Evolutionary conservation across 768 basidiomycete species (phyloP).

Genomic region (Rhodosporidiobolus sp.): DNA sequence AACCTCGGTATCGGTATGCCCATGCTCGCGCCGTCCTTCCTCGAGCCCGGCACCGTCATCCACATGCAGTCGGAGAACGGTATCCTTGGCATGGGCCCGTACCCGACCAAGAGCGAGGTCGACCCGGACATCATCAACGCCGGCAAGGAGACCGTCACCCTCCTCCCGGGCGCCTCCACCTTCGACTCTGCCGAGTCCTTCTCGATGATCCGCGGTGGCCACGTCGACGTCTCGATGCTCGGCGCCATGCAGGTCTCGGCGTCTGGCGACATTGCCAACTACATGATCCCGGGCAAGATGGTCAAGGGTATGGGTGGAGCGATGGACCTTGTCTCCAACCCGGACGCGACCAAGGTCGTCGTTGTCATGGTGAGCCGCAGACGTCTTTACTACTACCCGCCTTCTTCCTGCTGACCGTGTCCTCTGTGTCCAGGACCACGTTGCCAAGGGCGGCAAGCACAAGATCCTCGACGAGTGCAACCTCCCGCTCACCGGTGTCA

Average conservation of each 20-base stretch:
- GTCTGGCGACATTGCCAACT: slow-evolving; percentile 88
- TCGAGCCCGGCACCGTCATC: slow-evolving; percentile 49
- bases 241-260: slow-evolving; percentile 95
- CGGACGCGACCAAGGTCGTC: slow-evolving; percentile 74
- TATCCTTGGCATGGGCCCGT: slow-evolving; percentile 52
- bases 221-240: slow-evolving; percentile 87
- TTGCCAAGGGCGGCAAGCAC: slow-evolving; percentile 79
- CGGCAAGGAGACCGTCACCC: slow-evolving; percentile 89
- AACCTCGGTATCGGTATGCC: slow-evolving; percentile 53
- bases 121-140: slow-evolving; percentile 81
- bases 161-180: slow-evolving; percentile 83
- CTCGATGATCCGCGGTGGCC: slow-evolving; percentile 96
- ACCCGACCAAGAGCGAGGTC: slow-evolving; percentile 50
- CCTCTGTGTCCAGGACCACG: slow-evolving; percentile 75
- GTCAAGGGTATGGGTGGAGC: slow-evolving; percentile 82
- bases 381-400: neutral
- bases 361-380: slow-evolving; percentile 27
- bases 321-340: slow-evolving; percentile 63
- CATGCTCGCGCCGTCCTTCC: slow-evolving; percentile 49
- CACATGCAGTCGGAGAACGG: slow-evolving; percentile 53
- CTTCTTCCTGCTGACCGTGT: neutral
- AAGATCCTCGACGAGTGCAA: slow-evolving; percentile 76
- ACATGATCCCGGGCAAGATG: slow-evolving; percentile 92
- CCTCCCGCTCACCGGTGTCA: slow-evolving; percentile 83
- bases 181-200: slow-evolving; percentile 95